Base-by-base conservation (phyloP, 305 asterid genomes). In the Fraxinus sp. region DNA sequence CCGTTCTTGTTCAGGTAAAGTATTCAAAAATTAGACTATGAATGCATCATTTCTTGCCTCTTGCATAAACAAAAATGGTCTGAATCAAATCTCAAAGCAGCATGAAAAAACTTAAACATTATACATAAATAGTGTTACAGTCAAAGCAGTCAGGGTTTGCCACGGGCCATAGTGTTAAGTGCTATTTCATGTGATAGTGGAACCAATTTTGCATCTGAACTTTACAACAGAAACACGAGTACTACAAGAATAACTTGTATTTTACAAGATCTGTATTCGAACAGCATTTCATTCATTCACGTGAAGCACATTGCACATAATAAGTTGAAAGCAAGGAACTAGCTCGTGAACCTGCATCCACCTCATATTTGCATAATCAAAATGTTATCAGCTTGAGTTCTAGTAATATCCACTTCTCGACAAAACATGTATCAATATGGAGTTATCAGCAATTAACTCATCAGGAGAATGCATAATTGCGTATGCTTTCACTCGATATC, bases 381-480 rank as follows among this genome's bases (percentile, higher is more conserved):
- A 26, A 52, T n/a, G 39, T 49, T 26, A 74, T 6, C 35, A 8
- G 52, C 33, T 30, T 30, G 39, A 30, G 10, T 64, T 39, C 77
- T 20, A 33, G 2, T 46, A 16, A 24, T 64, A 75, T 35, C 73
- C 7, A 71, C 66, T 77, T 80, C 81, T 64, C 32, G 2, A 46
- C 55, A 74, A 78, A 83, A 39, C 78, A n/a, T 22, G 26, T 20
- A 73, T 37, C 73, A n/a, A 82, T 79, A 35, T 5, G 30, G 71
- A 18, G 70, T 75, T 41, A 62, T 57, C 57, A 3, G 68, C 37
- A 24, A 62, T 62, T 22, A 68, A 20, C 39, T 68, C 81, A 30
- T 82, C 71, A 37, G 35, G 71, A 28, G 49, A 55, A 28, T n/a
- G 14, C 49, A 28, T 75, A 41, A 39, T 18, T 37, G 43, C 33